These are phyloP conservation scores for Neurospora africana DNA, from an alignment of 495 filamentous ascomycete genomes.

Conservation along the genomic window DNA sequence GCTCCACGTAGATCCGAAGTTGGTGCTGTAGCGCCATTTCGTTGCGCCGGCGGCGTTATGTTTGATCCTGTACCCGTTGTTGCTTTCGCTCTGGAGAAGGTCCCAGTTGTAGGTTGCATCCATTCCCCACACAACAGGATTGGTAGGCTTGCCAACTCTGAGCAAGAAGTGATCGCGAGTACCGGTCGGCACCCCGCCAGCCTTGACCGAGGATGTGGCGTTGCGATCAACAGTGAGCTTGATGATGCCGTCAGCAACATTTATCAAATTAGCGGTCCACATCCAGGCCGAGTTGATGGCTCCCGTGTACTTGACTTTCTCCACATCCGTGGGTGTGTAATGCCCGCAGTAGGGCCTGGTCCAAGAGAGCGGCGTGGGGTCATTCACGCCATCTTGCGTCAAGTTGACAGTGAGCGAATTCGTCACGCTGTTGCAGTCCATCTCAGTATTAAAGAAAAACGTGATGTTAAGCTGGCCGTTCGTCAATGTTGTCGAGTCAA, in stretches of 20 bases:
- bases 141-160: constrained; percentile 37
- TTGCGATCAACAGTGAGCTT: constrained; percentile 50
- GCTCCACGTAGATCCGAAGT: constrained; percentile 51
- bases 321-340: background rate
- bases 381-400: constrained; percentile 2
- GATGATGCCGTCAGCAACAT: constrained; percentile 58
- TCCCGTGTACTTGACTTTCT: constrained; percentile 21
- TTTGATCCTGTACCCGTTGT: constrained; percentile 33
- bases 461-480: constrained; percentile 25
- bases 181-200: constrained; percentile 29
- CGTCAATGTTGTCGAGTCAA: constrained; percentile 40
- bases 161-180: constrained; percentile 44
- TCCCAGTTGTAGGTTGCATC: constrained; percentile 48
- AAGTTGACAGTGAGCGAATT: constrained; percentile 30
- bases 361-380: constrained; percentile 27
- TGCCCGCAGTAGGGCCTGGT: constrained; percentile 31
- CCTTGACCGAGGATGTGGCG: constrained; percentile 24
- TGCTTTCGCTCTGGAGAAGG: constrained; percentile 31
- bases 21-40: constrained; percentile 52
- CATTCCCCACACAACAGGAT: constrained; percentile 48
- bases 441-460: constrained; percentile 50
- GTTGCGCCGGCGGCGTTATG: constrained; percentile 57
- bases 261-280: constrained; percentile 42
- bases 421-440: constrained; percentile 51
- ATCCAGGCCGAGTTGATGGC: constrained; percentile 45